A percentile compares a stretch with the other conserved stretches of the same genome.
Conservation (phyloP, 208 protist species). For the Leishmania amazonensis region DNA sequence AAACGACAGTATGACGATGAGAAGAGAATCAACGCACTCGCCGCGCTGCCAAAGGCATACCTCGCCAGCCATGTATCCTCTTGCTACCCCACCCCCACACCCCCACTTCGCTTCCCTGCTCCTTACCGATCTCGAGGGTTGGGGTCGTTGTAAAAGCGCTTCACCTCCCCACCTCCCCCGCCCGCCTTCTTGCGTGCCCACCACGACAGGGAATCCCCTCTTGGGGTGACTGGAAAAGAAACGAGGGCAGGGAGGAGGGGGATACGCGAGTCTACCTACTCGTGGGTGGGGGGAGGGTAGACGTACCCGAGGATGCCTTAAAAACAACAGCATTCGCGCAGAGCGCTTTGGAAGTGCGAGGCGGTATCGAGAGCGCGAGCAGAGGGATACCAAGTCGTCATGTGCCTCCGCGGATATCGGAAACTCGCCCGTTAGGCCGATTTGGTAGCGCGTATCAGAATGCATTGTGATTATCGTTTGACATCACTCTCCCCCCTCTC, state of each 20-base stretch:
- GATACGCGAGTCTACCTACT: background rate
- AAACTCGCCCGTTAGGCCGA: background rate
- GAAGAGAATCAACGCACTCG: background rate
- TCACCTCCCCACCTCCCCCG: background rate
- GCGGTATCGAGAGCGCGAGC: background rate
- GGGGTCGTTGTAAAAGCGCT: background rate
- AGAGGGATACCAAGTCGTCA: background rate
- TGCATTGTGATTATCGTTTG: background rate
- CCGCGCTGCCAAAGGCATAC: background rate
- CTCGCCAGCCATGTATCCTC: background rate
- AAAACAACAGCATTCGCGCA: background rate
- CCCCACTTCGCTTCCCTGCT: background rate
- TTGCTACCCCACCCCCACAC: background rate
- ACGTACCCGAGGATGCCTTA: background rate
- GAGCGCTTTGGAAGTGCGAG: background rate
- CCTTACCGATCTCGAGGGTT: background rate
- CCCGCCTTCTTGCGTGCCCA: background rate
- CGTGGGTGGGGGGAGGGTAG: background rate
- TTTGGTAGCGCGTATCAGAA: background rate
- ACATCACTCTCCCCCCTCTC: background rate
- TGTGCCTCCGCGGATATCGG: background rate
- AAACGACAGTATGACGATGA: background rate
- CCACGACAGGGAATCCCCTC: background rate
- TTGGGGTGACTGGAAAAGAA: no score
- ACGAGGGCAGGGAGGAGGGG: background rate